Conservation (phyloP, 305 asterid genomes). For the Fraxinus baroniana region DNA sequence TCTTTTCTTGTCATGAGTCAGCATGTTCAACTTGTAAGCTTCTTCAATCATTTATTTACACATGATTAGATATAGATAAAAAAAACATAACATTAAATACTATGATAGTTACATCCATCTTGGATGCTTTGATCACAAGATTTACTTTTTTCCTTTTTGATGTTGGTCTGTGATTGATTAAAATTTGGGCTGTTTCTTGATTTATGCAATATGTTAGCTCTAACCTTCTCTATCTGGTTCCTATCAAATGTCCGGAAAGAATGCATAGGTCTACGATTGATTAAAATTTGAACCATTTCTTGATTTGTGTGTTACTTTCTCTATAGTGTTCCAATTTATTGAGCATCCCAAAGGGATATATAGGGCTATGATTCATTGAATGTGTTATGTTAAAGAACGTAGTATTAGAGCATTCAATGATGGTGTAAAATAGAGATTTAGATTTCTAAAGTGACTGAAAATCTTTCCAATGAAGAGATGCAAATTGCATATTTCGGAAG, state of each 20-base stretch:
- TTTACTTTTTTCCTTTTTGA: not conserved
- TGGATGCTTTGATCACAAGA: not conserved
- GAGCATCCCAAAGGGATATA: not conserved
- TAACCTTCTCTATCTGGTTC: not conserved
- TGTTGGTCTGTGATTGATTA: not conserved
- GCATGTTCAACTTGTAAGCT: not conserved
- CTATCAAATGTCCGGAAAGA: not conserved
- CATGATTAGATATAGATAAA: not conserved
- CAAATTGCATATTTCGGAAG: not conserved
- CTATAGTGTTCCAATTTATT: not conserved
- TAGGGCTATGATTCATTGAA: not conserved
- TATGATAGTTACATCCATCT: not conserved
- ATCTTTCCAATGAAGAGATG: not conserved
- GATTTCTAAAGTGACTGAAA: not conserved
- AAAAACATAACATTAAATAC: not conserved
- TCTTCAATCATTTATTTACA: not conserved
- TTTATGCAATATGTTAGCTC: not conserved
- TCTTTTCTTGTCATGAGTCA: not conserved
- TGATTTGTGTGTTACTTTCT: not conserved
- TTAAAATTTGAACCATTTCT: not conserved
- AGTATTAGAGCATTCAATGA: not conserved
- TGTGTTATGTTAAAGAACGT: not conserved
- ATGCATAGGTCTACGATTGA: not conserved
- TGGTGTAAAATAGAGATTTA: not conserved
- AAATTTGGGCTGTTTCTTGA: not conserved